Percentiles rank a stretch among this genome's conserved stretches.
phyloP scores from a whole-genome alignment of 2,329 filamentous ascomycete species.

The Cercospora sp. region DNA sequence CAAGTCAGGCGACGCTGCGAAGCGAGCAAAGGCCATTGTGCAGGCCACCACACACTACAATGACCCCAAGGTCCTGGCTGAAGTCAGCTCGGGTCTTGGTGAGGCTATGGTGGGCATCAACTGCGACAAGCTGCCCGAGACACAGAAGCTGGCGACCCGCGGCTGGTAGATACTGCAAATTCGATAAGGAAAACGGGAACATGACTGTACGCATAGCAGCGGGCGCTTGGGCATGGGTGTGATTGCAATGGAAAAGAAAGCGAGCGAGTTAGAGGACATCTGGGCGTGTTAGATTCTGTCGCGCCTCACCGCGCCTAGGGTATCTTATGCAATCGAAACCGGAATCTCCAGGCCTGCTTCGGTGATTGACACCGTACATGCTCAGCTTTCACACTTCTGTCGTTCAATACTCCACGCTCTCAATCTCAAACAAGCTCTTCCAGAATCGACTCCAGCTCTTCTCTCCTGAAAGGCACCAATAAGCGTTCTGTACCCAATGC shows the following conservation, averaged over 20 bases:
- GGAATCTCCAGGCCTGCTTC: background rate
- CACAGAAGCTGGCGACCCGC: constrained; percentile 78
- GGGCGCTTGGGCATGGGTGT: constrained; percentile 3
- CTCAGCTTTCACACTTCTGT: background rate
- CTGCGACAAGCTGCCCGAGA: constrained; percentile 71
- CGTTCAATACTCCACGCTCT: background rate
- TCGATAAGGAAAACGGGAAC: background rate
- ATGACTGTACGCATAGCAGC: constrained; percentile 18
- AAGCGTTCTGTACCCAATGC: constrained; percentile 80
- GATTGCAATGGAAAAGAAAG: background rate
- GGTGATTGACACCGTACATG: background rate
- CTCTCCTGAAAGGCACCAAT: constrained; percentile 79
- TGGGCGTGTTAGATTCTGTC: constrained; percentile 8
- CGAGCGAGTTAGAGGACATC: constrained; percentile 2
- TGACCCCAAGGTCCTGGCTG: constrained; percentile 80
- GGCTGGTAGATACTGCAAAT: constrained; percentile 65
- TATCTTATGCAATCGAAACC: constrained; percentile 4
- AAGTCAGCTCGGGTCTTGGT: constrained; percentile 85
- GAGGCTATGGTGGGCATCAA: constrained; percentile 98
- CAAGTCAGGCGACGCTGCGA: constrained; percentile 87
- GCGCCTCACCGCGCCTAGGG: constrained; percentile 16
- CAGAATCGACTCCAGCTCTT: constrained; percentile 84
- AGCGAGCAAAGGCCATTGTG: constrained; percentile 91
- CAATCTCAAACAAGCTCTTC: constrained; percentile 63
- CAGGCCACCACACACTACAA: constrained; percentile 89